A percentile compares a stretch with the other conserved stretches of the same genome.
Evolutionary conservation across 345 rosid species (phyloP).

Genomic region (Toxicodendron radicans): DNA sequence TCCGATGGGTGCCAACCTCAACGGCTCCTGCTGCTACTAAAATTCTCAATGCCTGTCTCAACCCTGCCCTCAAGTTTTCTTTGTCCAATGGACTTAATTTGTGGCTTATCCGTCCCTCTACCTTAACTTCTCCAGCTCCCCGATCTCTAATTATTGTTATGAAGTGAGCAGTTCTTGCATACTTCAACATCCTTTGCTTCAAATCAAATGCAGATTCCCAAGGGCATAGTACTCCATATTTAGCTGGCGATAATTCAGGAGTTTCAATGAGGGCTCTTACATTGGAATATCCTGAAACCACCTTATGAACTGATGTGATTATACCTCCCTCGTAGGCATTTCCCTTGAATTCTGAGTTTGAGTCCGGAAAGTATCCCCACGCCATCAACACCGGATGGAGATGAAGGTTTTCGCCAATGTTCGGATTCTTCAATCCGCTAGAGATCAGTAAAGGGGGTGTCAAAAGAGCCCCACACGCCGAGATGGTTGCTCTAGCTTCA

Average conservation of each 20-base stretch:
- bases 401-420: constrained; percentile 78
- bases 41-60: constrained; percentile 53
- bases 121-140: constrained; percentile 50
- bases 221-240: constrained; percentile 42
- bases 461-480: constrained; percentile 74
- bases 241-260: constrained; percentile 47
- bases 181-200: constrained; percentile 49
- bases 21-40: constrained; percentile 64
- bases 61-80: constrained; percentile 47
- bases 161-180: constrained; percentile 53
- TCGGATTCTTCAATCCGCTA: constrained; percentile 70
- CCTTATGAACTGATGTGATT: constrained; percentile 54
- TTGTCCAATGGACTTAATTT: constrained; percentile 29
- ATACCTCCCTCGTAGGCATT: constrained; percentile 57
- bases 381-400: constrained; percentile 80
- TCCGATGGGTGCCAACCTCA: constrained; percentile 62
- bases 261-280: constrained; percentile 58
- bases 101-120: constrained; percentile 43
- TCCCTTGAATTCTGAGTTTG: constrained; percentile 48
- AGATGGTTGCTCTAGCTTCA: constrained; percentile 73
- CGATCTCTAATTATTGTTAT: constrained; percentile 48
- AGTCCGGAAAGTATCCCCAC: constrained; percentile 94
- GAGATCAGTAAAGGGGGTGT: constrained; percentile 83
- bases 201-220: constrained; percentile 56
- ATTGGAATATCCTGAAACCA: constrained; percentile 39